phyloP scores from a whole-genome alignment of 164 flowering plant genomes.

The Vitis cinerea region DNA sequence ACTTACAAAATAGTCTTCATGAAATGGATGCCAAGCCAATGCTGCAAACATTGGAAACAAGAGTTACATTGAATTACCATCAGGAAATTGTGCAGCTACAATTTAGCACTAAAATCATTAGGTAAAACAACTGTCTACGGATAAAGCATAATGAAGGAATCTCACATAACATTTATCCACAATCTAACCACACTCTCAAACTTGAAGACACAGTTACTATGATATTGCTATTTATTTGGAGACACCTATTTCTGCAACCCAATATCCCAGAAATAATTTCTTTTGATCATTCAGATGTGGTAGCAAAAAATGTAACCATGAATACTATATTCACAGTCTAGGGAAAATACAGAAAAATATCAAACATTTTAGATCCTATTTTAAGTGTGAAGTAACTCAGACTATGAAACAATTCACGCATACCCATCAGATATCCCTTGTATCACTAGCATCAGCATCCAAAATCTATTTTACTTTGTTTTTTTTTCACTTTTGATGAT shows the following conservation, averaged over 20 bases:
- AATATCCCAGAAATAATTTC: not conserved
- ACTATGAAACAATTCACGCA: too few species aligned
- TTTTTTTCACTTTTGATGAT: not conserved
- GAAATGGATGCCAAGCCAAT: conserved; percentile 99
- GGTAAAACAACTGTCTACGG: not conserved
- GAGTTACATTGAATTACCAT: not conserved
- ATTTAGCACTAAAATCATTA: not conserved
- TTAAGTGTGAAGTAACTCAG: too few species aligned
- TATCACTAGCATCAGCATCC: too few species aligned
- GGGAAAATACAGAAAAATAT: not conserved
- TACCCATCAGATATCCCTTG: too few species aligned
- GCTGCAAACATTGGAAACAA: conserved; percentile 40
- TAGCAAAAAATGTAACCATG: not conserved
- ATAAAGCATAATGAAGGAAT: not conserved
- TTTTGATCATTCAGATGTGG: not conserved
- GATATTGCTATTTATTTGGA: not conserved
- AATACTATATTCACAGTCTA: not conserved
- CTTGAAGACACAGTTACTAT: too few species aligned
- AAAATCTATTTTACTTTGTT: too few species aligned
- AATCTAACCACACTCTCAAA: too few species aligned
- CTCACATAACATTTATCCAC: not conserved
- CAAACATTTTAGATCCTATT: not conserved
- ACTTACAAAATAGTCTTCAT: conserved; percentile 98
- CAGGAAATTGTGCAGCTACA: too few species aligned
- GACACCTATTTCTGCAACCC: not conserved